Percentiles rank a stretch among this genome's conserved stretches.
phyloP scores from a whole-genome alignment of 345 rosid species.

The Gossypium arboreum region DNA sequence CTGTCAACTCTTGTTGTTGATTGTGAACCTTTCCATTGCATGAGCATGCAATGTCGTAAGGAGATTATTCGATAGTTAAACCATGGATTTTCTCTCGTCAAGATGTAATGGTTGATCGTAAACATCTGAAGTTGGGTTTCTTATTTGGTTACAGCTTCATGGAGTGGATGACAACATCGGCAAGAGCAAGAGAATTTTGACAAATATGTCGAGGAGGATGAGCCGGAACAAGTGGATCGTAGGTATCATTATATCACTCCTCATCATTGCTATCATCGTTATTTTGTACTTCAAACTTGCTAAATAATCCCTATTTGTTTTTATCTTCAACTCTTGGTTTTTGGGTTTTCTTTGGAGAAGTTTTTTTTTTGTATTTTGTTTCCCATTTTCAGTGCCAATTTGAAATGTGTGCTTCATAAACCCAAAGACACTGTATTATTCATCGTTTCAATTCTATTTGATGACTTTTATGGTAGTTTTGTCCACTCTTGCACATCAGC shows the following conservation, averaged over 20 bases:
- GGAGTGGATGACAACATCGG: constrained; percentile 90
- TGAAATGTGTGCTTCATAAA: neutral
- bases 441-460: neutral
- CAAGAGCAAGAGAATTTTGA: constrained; percentile 81
- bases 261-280: constrained; percentile 50
- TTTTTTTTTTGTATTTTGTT: constrained; percentile 7
- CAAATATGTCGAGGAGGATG: constrained; percentile 75
- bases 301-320: constrained; percentile 21
- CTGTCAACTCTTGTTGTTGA: neutral
- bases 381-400: constrained; percentile 4
- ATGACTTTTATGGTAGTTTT: neutral
- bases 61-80: neutral
- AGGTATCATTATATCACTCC: constrained; percentile 49
- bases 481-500: too few relatives aligned
- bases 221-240: constrained; percentile 84
- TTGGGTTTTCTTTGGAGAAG: constrained; percentile 12
- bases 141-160: constrained; percentile 51
- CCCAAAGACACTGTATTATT: neutral
- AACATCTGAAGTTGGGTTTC: neutral
- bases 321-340: neutral
- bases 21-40: constrained; percentile 2
- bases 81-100: too few relatives aligned
- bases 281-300: constrained; percentile 76
- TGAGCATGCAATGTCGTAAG: neutral
- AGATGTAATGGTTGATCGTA: neutral